phyloP scores from a whole-genome alignment of 2,329 filamentous ascomycete species.

The Ascochyta viciae-villosae region DNA sequence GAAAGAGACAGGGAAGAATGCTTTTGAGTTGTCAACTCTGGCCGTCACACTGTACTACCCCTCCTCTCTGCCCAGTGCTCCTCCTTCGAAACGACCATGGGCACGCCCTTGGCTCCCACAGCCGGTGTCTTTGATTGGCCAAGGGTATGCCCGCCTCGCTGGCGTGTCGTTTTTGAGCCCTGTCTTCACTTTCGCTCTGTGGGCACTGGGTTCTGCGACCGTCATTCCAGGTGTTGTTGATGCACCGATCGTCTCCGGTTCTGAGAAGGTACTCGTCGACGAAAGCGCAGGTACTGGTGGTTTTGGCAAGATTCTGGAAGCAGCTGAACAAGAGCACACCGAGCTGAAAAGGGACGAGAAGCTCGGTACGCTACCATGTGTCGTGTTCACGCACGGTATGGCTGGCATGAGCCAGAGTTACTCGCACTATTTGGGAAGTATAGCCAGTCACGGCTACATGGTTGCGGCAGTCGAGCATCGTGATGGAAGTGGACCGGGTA shows the following conservation, averaged over 20 bases:
- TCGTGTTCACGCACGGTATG: constrained; percentile 58
- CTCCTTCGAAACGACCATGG: constrained; percentile 36
- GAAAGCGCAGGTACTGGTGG: constrained; percentile 22
- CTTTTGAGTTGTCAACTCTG: constrained; percentile 55
- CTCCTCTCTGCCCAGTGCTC: constrained; percentile 33
- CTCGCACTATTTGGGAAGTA: constrained; percentile 55
- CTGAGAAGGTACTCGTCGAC: constrained; percentile 32
- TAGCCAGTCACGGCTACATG: constrained; percentile 55
- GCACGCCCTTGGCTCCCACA: constrained; percentile 55
- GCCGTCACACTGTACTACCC: constrained; percentile 57
- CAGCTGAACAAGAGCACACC: constrained; percentile 28
- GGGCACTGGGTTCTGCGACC: constrained; percentile 52
- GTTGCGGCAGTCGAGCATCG: constrained; percentile 57
- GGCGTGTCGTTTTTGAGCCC: constrained; percentile 48
- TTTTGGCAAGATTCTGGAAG: constrained; percentile 24
- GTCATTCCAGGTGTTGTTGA: constrained; percentile 55
- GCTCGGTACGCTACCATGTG: constrained; percentile 48
- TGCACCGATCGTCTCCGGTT: constrained; percentile 46
- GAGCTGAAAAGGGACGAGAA: constrained; percentile 36
- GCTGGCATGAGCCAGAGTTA: constrained; percentile 55
- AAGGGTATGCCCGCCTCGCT: constrained; percentile 54
- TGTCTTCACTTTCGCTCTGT: constrained; percentile 52
- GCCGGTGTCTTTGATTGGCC: constrained; percentile 52
- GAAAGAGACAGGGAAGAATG: constrained; percentile 49
- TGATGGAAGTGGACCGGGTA: constrained; percentile 56